A percentile compares a stretch with the other conserved stretches of the same genome.
These are phyloP conservation scores for Cyberlindnera mrakii DNA, from an alignment of 805 yeast genomes.

Conservation along the genomic window DNA sequence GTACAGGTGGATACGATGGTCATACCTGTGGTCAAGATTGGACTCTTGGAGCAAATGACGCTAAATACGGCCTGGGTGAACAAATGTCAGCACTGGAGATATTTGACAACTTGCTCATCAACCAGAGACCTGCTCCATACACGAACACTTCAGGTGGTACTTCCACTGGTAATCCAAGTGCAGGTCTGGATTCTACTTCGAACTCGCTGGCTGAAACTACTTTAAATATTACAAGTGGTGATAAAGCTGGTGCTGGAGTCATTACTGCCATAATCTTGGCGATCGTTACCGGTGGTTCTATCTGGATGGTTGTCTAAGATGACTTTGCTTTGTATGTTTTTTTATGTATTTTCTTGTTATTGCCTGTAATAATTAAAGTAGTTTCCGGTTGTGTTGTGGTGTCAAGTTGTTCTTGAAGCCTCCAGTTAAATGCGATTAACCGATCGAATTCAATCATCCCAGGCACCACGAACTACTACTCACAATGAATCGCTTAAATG, in stretches of 20 bases:
- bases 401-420: too few species aligned
- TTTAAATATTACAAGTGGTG: conserved; percentile 50
- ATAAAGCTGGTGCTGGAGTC: conserved; percentile 86
- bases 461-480: too few species aligned
- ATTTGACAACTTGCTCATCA: conserved; percentile 43
- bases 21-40: conserved; percentile 74
- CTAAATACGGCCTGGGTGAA: conserved; percentile 68
- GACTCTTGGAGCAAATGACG: conserved; percentile 56
- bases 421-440: too few species aligned
- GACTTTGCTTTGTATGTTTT: too few species aligned
- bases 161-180: conserved; percentile 48
- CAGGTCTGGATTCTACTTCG: conserved; percentile 39
- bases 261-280: conserved; percentile 71
- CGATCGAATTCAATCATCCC: too few species aligned
- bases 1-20: conserved; percentile 69
- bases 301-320: conserved; percentile 67
- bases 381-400: too few species aligned
- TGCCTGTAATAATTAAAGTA: too few species aligned
- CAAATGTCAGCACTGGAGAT: conserved; percentile 70
- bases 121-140: conserved; percentile 44
- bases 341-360: too few species aligned
- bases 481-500: background rate
- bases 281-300: conserved; percentile 53
- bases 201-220: conserved; percentile 30
- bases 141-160: conserved; percentile 49